Conservation (phyloP, 176 grass and related monocot species). For the Aegilops tauschii region DNA sequence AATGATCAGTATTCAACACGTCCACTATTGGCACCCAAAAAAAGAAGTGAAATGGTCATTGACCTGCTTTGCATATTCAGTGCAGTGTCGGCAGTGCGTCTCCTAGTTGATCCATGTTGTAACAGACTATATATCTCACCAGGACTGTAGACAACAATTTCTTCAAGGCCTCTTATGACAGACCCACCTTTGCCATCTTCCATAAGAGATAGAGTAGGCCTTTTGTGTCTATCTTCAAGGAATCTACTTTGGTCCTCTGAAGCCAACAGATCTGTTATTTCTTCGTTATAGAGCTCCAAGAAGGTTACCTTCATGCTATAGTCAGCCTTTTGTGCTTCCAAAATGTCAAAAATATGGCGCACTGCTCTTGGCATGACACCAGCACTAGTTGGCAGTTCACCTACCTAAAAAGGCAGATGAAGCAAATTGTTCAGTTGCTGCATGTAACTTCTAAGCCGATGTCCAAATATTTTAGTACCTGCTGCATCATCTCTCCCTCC, state of each 20-base stretch:
- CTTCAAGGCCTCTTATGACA: slow-evolving; percentile 85
- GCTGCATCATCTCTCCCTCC: slow-evolving; percentile 76
- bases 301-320: slow-evolving; percentile 86
- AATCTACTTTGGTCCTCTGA: slow-evolving; percentile 59
- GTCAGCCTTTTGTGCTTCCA: slow-evolving; percentile 63
- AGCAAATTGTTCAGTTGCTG: slow-evolving; percentile 21
- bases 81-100: slow-evolving; percentile 70
- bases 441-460: background rate
- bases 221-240: slow-evolving; percentile 68
- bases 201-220: slow-evolving; percentile 61
- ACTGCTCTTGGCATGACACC: slow-evolving; percentile 93
- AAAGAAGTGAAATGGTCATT: slow-evolving; percentile 12
- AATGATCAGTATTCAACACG: slow-evolving; percentile 14
- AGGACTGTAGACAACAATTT: slow-evolving; percentile 70
- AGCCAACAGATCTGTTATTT: slow-evolving; percentile 77
- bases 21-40: background rate
- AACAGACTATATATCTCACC: slow-evolving; percentile 68
- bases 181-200: slow-evolving; percentile 83
- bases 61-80: slow-evolving; percentile 96
- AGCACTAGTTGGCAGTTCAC: slow-evolving; percentile 53
- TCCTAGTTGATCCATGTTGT: slow-evolving; percentile 68
- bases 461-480: slow-evolving; percentile 44
- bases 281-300: slow-evolving; percentile 90
- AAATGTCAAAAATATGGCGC: slow-evolving; percentile 62
- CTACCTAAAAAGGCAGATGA: slow-evolving; percentile 36